phyloP scores from a whole-genome alignment of 257 asterid species.

The Capsicum chinense region DNA sequence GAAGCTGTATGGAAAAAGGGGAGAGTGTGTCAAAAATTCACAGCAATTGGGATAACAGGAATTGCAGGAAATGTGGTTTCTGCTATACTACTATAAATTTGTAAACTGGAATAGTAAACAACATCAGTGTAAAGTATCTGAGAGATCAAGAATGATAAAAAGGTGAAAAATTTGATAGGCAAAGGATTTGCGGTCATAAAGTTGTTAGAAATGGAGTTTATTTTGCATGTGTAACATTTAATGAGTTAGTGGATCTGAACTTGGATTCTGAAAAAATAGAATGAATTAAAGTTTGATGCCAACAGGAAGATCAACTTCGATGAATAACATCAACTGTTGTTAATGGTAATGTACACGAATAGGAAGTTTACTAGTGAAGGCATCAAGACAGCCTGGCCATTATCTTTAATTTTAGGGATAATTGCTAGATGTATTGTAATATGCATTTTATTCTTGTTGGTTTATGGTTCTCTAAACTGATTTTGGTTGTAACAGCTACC shows the following conservation, averaged over 20 bases:
- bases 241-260: neutral
- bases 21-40: neutral
- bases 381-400: constrained; percentile 11
- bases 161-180: neutral
- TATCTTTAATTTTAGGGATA: neutral
- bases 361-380: neutral
- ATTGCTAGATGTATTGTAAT: neutral
- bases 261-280: neutral
- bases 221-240: constrained; percentile 4
- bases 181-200: neutral
- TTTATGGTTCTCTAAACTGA: neutral
- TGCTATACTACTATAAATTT: neutral
- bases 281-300: neutral
- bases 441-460: neutral
- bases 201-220: neutral
- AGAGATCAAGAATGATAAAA: neutral
- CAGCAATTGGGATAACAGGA: neutral
- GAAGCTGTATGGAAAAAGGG: neutral
- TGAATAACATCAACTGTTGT: neutral
- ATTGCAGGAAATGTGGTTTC: constrained; percentile 7
- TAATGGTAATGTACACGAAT: neutral
- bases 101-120: neutral
- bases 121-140: neutral
- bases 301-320: neutral
- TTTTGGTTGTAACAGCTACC: constrained; percentile 45